Evolutionary conservation across 331 rosid species (phyloP), one percentile per base, ranked within the genome.

Genomic region (Rosa hybrid): DNA sequence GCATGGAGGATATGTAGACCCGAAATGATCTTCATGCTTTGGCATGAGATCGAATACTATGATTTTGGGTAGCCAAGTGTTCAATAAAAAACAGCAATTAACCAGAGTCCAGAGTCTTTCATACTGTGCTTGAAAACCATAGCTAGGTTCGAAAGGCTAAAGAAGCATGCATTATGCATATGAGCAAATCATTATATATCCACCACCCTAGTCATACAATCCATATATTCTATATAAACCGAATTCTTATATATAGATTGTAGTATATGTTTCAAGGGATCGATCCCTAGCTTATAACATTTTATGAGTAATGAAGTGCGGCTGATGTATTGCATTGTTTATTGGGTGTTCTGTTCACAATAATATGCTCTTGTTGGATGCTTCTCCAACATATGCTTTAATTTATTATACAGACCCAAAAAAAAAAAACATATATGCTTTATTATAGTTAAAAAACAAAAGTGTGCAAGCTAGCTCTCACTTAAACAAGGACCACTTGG

Each of bases 321-420:
- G 45, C 12, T 6, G 18, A 45, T 30, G 39, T 30, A 39, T 50
- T 79, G 42, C 42, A 79, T 51, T 81, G 74, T 53, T 30, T 78
- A 77, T 59, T 16, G 38, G 30, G 57, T 74, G 72, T 68, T 14
- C 2, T 17, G 71, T 65, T 65, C 45, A 34, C 21, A 65, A 81
- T 81, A 83, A 84, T 88, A 68, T 68, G 71, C 30, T 78, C 84
- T 53, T 87, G 91, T 84, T 80, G 86, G 91, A 87, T 86, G 88
- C 91, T 90, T 84, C 87, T 82, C 88, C 90, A 86, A 84, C 91
- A 87, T 84, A 21, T 53, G 77, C 83, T 84, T 89, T 27, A 27
- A 27, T 27, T 27, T 67, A 75, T 12, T 64, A 62, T 71, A 34
- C 39, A 34, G 39, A 34, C 39, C 39, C 39, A 34, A 34, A 34